Percentiles rank a stretch among this genome's conserved stretches.
Evolutionary conservation across 1,284 basidiomycete genomes (phyloP).

Genomic region (Heimioporus retisporus): DNA sequence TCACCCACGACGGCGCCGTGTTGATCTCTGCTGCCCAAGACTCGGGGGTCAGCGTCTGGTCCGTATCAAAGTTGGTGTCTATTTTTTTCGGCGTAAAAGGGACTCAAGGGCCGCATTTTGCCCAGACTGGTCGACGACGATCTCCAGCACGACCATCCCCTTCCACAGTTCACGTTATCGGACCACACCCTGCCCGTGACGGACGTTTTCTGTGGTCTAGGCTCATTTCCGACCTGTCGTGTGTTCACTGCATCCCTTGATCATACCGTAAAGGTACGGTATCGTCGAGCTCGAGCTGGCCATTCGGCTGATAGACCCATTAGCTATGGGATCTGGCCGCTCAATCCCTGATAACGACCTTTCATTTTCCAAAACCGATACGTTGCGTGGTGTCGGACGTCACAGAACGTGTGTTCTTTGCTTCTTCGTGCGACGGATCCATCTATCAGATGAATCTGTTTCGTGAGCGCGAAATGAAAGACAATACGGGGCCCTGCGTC

Average conservation of each 20-base stretch:
- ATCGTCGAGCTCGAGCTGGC: background rate
- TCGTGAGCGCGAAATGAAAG: slow-evolving; percentile 63
- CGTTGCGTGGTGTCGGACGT: slow-evolving; percentile 81
- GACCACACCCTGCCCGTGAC: slow-evolving; percentile 95
- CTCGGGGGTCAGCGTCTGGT: slow-evolving; percentile 91
- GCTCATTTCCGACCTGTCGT: slow-evolving; percentile 82
- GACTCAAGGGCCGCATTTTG: slow-evolving; percentile 4
- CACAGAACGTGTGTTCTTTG: slow-evolving; percentile 91
- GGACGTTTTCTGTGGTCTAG: slow-evolving; percentile 84
- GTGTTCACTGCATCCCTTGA: slow-evolving; percentile 89
- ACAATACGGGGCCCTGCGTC: slow-evolving; percentile 53
- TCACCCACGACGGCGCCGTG: slow-evolving; percentile 84
- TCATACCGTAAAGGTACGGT: slow-evolving; percentile 88
- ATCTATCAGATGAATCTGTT: slow-evolving; percentile 89
- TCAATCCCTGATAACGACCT: slow-evolving; percentile 85
- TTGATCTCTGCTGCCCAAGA: slow-evolving; percentile 93
- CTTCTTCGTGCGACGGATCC: slow-evolving; percentile 76
- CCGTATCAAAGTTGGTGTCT: slow-evolving; percentile 78
- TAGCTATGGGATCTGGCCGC: slow-evolving; percentile 89
- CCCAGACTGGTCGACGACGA: slow-evolving; percentile 77
- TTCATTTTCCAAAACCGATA: slow-evolving; percentile 83
- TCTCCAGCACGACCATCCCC: slow-evolving; percentile 73
- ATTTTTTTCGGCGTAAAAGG: slow-evolving; percentile 21
- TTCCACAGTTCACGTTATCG: slow-evolving; percentile 84
- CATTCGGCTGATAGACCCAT: slow-evolving; percentile 15